Evolutionary conservation across 1,139 yeast genomes (phyloP).

Genomic region (Scheffersomyces lignicola): DNA sequence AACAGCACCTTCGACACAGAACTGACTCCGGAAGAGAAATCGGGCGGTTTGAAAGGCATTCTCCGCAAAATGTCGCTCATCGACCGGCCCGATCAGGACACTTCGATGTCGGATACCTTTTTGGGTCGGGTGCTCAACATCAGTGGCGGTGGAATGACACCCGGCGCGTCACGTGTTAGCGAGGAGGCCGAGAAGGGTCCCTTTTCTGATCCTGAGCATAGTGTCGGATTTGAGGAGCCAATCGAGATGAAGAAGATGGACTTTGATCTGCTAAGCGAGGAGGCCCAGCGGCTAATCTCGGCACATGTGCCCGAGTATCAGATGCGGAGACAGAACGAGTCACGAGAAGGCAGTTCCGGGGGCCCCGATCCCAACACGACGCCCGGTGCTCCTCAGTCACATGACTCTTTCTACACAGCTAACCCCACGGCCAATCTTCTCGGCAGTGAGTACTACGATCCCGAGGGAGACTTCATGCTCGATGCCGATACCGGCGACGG

Average conservation of each 20-base stretch:
- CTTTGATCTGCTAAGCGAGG: conserved; percentile 37
- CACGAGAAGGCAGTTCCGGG: neutral
- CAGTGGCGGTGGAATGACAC: conserved; percentile 45
- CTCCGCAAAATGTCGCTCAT: conserved; percentile 38
- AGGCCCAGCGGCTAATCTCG: conserved; percentile 41
- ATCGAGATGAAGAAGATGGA: conserved; percentile 39
- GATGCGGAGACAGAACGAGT: conserved; percentile 4
- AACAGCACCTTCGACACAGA: conserved; percentile 6
- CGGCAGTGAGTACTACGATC: conserved; percentile 28
- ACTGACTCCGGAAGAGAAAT: neutral
- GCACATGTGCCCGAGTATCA: conserved; percentile 39
- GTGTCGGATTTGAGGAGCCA: conserved; percentile 15
- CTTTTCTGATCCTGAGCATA: conserved; percentile 21
- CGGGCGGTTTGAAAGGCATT: conserved; percentile 28
- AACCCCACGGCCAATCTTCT: conserved; percentile 46
- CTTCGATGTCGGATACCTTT: conserved; percentile 37
- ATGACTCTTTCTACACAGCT: conserved; percentile 37
- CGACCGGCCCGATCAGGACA: conserved; percentile 23
- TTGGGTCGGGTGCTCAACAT: conserved; percentile 36
- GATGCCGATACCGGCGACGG: conserved; percentile 46
- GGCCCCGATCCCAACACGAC: neutral
- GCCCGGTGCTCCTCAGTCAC: neutral
- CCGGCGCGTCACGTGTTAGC: conserved; percentile 35
- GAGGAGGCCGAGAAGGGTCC: conserved; percentile 21
- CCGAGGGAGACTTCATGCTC: conserved; percentile 32